phyloP scores from a whole-genome alignment of 306 rosid genomes.

The Cyclanthera cordifolia region DNA sequence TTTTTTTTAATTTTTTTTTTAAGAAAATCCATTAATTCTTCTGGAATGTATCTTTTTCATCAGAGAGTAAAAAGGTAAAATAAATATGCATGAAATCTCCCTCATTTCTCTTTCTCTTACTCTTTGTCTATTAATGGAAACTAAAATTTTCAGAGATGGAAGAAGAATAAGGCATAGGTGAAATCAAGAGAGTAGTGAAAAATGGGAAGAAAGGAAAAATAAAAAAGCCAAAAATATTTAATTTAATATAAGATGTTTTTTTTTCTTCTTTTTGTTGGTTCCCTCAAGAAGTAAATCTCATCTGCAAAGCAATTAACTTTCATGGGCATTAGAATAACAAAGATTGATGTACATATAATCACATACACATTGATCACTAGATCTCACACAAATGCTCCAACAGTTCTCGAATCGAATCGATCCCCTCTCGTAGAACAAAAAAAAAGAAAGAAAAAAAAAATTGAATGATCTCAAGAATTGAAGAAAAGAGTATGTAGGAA shows the following conservation, averaged over 20 bases:
- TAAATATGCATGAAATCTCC: not conserved
- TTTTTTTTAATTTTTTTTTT: too few species aligned
- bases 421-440: not conserved
- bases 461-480: too few species aligned
- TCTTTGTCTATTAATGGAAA: not conserved
- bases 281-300: not conserved
- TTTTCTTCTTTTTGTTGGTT: not conserved
- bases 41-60: not conserved
- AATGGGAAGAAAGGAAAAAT: not conserved
- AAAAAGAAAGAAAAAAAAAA: not conserved
- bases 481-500: not conserved
- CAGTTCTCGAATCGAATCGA: not conserved
- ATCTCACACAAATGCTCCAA: slow-evolving; percentile 1
- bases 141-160: not conserved
- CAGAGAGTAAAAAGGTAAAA: not conserved
- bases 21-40: not conserved
- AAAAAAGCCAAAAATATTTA: not conserved
- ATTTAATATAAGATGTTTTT: not conserved
- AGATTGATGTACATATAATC: slow-evolving; percentile 11
- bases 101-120: not conserved
- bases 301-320: not conserved
- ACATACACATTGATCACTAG: slow-evolving; percentile 8
- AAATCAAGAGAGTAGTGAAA: not conserved
- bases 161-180: not conserved
- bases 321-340: not conserved